Evolutionary conservation across 305 asterid species (phyloP).

Genomic region (Solanum hybrid): DNA sequence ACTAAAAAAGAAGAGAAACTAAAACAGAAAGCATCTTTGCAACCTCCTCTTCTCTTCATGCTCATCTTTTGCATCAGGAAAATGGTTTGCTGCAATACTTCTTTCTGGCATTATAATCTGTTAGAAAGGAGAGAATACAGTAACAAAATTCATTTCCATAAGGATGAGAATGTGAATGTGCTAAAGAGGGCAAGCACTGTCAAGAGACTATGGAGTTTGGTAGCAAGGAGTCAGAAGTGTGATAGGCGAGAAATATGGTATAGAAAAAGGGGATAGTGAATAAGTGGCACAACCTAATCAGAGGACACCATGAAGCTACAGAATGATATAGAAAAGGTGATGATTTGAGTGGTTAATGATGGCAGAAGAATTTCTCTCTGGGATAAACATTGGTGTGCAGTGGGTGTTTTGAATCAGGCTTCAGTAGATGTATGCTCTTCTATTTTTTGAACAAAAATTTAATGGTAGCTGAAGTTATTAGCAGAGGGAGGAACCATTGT

Average conservation of each 20-base stretch:
- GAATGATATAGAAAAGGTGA: neutral
- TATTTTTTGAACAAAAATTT: neutral
- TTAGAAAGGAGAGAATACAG: neutral
- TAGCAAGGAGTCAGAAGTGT: neutral
- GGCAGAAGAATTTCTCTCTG: neutral
- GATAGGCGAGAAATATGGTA: neutral
- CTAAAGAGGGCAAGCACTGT: neutral
- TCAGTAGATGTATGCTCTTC: neutral
- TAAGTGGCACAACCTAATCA: neutral
- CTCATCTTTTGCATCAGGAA: neutral
- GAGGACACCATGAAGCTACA: neutral
- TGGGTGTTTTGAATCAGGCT: neutral
- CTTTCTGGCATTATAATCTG: neutral
- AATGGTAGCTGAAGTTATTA: neutral
- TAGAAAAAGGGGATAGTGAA: neutral
- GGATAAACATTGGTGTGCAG: neutral
- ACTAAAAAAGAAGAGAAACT: neutral
- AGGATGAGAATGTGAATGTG: neutral
- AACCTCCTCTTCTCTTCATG: neutral
- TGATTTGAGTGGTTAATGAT: neutral
- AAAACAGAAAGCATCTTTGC: neutral
- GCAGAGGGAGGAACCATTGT: neutral
- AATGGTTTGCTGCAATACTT: neutral
- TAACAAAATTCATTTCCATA: neutral
- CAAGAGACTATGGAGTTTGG: neutral